Percentiles rank a stretch among this genome's conserved stretches.
phyloP scores from a whole-genome alignment of 1,139 yeast species.

The Wickerhamomyces sp. region DNA sequence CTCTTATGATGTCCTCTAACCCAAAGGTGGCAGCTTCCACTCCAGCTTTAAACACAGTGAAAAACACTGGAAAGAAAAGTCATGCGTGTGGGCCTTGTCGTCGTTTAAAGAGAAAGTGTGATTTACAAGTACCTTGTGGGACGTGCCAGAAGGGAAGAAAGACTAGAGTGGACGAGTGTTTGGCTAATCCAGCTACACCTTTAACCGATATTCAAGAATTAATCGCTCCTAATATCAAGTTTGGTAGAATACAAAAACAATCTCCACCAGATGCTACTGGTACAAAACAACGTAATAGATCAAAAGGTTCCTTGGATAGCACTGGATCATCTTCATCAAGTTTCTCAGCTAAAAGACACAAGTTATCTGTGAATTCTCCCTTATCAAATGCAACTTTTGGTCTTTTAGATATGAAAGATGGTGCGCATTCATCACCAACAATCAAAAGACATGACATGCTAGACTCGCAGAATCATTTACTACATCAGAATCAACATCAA shows the following conservation, averaged over 20 bases:
- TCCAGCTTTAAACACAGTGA: neutral
- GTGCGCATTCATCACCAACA: neutral
- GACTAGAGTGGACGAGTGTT: conserved; percentile 13
- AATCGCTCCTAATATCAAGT: conserved; percentile 10
- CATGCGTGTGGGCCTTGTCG: conserved; percentile 21
- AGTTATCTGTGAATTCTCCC: neutral
- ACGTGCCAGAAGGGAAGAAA: conserved; percentile 15
- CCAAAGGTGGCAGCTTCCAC: neutral
- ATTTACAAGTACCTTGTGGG: conserved; percentile 16
- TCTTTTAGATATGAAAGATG: conserved; percentile 3
- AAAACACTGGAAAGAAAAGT: conserved; percentile 17
- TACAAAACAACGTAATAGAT: neutral
- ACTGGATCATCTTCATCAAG: neutral
- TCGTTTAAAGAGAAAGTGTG: conserved; percentile 17
- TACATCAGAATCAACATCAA: conserved; percentile 1
- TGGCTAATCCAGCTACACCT: conserved; percentile 15
- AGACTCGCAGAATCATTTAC: neutral
- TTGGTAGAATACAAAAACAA: conserved; percentile 5
- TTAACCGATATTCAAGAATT: conserved; percentile 9
- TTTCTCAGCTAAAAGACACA: conserved; percentile 2
- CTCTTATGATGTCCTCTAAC: conserved; percentile 3
- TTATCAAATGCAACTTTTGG: conserved; percentile 2
- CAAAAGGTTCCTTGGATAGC: neutral
- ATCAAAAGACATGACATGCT: neutral
- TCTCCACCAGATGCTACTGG: neutral